These are phyloP conservation scores for Vachellia collinsii DNA, from an alignment of 306 rosid genomes.

Conservation along the genomic window DNA sequence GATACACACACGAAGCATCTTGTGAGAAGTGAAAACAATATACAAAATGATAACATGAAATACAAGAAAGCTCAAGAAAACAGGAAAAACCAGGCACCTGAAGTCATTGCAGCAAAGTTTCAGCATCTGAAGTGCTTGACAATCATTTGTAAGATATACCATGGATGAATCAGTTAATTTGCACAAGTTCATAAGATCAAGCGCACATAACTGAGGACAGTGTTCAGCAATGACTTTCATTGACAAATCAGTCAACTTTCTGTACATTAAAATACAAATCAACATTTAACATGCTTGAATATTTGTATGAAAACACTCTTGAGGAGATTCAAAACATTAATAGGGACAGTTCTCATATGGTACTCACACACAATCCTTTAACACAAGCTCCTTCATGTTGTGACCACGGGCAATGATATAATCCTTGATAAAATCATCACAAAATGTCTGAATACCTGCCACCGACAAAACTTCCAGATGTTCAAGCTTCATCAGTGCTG, in stretches of 20 bases:
- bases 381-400: slow-evolving; percentile 74
- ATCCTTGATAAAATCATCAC: slow-evolving; percentile 64
- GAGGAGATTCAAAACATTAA: slow-evolving; percentile 27
- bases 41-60: neutral
- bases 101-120: slow-evolving; percentile 70
- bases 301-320: slow-evolving; percentile 14
- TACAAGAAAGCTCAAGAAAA: neutral
- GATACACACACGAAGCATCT: slow-evolving; percentile 16
- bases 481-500: slow-evolving; percentile 68
- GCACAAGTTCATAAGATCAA: slow-evolving; percentile 62
- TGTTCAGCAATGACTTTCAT: slow-evolving; percentile 69
- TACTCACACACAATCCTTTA: slow-evolving; percentile 77
- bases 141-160: slow-evolving; percentile 82
- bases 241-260: slow-evolving; percentile 79
- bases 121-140: slow-evolving; percentile 62
- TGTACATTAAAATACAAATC: slow-evolving; percentile 49
- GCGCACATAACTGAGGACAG: slow-evolving; percentile 58
- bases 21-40: slow-evolving; percentile 11
- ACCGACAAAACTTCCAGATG: slow-evolving; percentile 76
- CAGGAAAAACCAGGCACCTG: slow-evolving; percentile 61
- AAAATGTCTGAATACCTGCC: slow-evolving; percentile 65
- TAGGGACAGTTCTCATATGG: slow-evolving; percentile 9
- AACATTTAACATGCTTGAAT: slow-evolving; percentile 27
- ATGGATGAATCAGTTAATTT: slow-evolving; percentile 70
- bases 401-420: slow-evolving; percentile 58